Conservation (phyloP, 2,329 filamentous ascomycete species). For the Elsinoe australis region DNA sequence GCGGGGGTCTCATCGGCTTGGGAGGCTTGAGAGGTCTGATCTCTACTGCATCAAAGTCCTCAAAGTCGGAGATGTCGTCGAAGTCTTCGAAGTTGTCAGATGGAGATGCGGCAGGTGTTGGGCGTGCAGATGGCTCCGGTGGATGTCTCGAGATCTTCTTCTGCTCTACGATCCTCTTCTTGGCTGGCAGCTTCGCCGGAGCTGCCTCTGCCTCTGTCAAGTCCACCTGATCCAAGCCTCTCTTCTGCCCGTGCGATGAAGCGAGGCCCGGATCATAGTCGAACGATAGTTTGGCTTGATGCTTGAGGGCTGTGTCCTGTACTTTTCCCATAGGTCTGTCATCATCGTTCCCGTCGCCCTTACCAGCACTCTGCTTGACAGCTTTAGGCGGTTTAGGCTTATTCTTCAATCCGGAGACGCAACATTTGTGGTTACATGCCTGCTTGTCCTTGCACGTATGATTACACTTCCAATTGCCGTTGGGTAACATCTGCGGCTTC, state of each 20-base stretch:
- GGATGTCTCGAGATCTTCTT: neutral
- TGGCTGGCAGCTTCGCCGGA: neutral
- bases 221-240: neutral
- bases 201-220: neutral
- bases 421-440: constrained; percentile 64
- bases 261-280: neutral
- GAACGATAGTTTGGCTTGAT: constrained; percentile 2
- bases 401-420: constrained; percentile 61
- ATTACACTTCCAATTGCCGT: constrained; percentile 68
- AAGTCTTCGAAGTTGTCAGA: neutral
- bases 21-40: neutral
- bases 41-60: constrained; percentile 1
- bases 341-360: neutral
- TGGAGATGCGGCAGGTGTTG: neutral
- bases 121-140: too few relatives aligned
- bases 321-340: neutral
- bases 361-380: neutral
- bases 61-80: neutral
- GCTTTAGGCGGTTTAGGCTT: constrained; percentile 19
- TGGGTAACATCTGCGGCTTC: constrained; percentile 44
- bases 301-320: too few relatives aligned
- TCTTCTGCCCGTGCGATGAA: neutral
- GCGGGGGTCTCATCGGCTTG: neutral
- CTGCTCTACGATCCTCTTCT: neutral
- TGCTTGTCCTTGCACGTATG: constrained; percentile 59